Conservation (phyloP, 2,329 filamentous ascomycete species). For the Apiospora rasikravindrae region DNA sequence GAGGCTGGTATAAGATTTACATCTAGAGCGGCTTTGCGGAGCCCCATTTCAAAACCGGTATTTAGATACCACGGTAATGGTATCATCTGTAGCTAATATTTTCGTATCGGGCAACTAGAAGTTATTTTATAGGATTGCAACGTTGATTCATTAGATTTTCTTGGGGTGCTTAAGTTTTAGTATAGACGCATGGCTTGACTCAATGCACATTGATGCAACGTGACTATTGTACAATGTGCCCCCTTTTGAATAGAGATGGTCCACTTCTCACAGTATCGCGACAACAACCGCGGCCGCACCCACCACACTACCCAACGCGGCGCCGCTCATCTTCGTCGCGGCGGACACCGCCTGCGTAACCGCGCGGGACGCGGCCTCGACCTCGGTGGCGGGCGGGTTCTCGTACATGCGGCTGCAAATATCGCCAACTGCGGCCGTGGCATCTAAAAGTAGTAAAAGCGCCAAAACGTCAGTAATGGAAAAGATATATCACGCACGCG, state of each 20-base stretch:
- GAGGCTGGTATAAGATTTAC: no score
- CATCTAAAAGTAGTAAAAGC: background rate
- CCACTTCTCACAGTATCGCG: background rate
- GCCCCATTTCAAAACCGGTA: no score
- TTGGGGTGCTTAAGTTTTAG: no score
- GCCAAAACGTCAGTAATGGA: no score
- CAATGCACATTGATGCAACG: background rate
- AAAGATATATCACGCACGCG: background rate
- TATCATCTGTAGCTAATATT: no score
- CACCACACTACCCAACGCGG: background rate
- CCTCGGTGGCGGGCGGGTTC: background rate
- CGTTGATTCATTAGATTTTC: no score
- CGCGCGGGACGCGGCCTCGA: conserved; percentile 4
- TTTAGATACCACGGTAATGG: no score
- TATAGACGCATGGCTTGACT: no score
- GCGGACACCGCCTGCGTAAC: background rate
- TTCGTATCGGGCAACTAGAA: no score
- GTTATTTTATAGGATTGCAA: no score
- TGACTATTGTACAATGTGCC: background rate
- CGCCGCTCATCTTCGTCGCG: background rate
- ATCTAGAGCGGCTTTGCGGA: no score
- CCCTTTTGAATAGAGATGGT: background rate
- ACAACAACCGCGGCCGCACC: background rate
- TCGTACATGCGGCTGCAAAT: conserved; percentile 3
- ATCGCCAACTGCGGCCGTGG: background rate